A percentile compares a stretch with the other conserved stretches of the same genome.
Conservation (phyloP, 2,329 filamentous ascomycete genomes). For the Didymella pinodella region DNA sequence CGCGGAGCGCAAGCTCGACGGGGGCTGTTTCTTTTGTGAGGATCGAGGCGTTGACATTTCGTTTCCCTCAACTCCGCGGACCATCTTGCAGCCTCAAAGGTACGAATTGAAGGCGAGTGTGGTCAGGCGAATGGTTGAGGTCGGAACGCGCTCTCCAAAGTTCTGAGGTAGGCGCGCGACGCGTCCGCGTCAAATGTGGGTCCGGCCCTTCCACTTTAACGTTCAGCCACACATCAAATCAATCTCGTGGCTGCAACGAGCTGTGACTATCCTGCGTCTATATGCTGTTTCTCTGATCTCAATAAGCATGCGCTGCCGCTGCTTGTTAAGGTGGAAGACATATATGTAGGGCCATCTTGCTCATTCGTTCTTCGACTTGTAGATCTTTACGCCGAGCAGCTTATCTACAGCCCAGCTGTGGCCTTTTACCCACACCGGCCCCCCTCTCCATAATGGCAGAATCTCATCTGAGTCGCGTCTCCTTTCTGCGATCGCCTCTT, state of each 20-base stretch:
- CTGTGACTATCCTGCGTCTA: not conserved
- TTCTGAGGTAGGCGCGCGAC: constrained; percentile 13
- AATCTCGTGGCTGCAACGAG: not conserved
- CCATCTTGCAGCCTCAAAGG: constrained; percentile 43
- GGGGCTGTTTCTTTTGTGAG: constrained; percentile 57
- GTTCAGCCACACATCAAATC: constrained; percentile 2
- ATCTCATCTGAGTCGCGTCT: constrained; percentile 26
- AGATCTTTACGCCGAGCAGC: constrained; percentile 30
- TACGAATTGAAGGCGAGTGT: not conserved
- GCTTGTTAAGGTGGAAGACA: not conserved
- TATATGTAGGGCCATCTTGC: too few species aligned
- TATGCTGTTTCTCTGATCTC: not conserved
- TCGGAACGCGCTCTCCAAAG: constrained; percentile 13
- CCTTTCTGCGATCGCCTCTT: constrained; percentile 23
- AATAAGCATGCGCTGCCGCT: not conserved
- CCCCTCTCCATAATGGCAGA: constrained; percentile 35
- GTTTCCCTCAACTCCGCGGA: constrained; percentile 57
- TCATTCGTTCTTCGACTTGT: constrained; percentile 26
- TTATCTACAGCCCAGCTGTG: constrained; percentile 35
- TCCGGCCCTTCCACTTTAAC: constrained; percentile 5
- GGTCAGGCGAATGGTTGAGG: constrained; percentile 3
- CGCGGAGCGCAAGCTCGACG: constrained; percentile 56
- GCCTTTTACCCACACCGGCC: constrained; percentile 29
- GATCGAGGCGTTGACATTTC: constrained; percentile 56
- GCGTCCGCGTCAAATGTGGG: constrained; percentile 15